Conservation (phyloP, 805 yeast genomes). For the Kuraishia ogatae region DNA sequence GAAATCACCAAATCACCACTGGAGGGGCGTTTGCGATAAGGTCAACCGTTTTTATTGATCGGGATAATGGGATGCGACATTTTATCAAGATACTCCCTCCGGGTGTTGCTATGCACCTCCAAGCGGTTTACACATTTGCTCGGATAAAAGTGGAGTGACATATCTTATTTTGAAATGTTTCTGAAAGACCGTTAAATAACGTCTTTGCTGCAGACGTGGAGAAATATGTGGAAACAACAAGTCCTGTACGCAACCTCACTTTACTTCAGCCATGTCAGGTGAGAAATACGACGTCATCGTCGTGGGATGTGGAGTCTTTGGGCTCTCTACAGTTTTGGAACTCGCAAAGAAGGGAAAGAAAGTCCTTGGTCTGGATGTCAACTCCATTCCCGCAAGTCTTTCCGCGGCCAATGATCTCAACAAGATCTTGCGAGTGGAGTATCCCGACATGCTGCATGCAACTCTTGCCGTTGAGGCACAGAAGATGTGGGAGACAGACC, state of each 20-base stretch:
- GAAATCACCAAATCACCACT: neutral
- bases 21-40: neutral
- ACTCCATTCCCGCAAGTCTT: slow-evolving; percentile 32
- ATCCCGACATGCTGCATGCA: slow-evolving; percentile 32
- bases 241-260: neutral
- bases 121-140: too few species aligned
- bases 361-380: slow-evolving; percentile 30
- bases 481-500: slow-evolving; percentile 26
- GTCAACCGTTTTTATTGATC: neutral
- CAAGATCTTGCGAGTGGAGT: slow-evolving; percentile 40
- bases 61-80: neutral
- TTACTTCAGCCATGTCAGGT: neutral
- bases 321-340: slow-evolving; percentile 34
- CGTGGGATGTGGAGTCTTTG: slow-evolving; percentile 36
- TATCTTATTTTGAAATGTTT: too few species aligned
- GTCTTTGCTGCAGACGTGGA: neutral
- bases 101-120: too few species aligned
- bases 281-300: slow-evolving; percentile 9
- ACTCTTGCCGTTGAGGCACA: slow-evolving; percentile 36
- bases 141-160: neutral
- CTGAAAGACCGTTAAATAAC: neutral
- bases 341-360: slow-evolving; percentile 21
- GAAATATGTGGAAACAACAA: neutral
- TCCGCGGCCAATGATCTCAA: slow-evolving; percentile 42
- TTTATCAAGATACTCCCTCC: too few species aligned